A percentile compares a stretch with the other conserved stretches of the same genome.
phyloP scores from a whole-genome alignment of 768 basidiomycete genomes.

The Phanerochaete sordida region DNA sequence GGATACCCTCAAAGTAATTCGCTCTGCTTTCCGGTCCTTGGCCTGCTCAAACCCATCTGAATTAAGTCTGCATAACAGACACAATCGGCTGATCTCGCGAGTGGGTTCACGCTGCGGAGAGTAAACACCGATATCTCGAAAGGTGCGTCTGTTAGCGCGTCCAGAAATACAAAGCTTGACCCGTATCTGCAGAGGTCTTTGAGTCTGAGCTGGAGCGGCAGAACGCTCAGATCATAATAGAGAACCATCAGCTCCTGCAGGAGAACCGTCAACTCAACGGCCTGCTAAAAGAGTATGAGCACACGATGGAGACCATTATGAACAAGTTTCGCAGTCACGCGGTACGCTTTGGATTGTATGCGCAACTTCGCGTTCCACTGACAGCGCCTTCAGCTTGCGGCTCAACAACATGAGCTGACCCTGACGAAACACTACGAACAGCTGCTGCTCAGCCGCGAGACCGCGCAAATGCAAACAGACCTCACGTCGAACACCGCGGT shows the following conservation, averaged over 20 bases:
- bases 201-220: slow-evolving; percentile 88
- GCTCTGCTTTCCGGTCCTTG: slow-evolving; percentile 9
- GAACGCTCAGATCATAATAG: slow-evolving; percentile 87
- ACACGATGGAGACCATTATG: slow-evolving; percentile 95
- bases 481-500: slow-evolving; percentile 57
- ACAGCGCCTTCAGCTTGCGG: slow-evolving; percentile 58
- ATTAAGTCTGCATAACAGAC: slow-evolving; percentile 39
- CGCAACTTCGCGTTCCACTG: slow-evolving; percentile 7
- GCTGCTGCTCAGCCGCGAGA: slow-evolving; percentile 66
- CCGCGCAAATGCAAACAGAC: slow-evolving; percentile 50
- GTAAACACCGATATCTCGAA: slow-evolving; percentile 87
- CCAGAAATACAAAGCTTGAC: slow-evolving; percentile 18
- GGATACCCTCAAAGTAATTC: slow-evolving; percentile 65
- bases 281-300: slow-evolving; percentile 92
- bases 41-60: slow-evolving; percentile 11
- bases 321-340: slow-evolving; percentile 90
- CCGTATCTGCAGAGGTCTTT: slow-evolving; percentile 70
- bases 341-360: slow-evolving; percentile 43
- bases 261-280: slow-evolving; percentile 93
- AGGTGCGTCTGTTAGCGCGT: slow-evolving; percentile 41
- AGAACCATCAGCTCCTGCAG: slow-evolving; percentile 88
- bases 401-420: slow-evolving; percentile 85
- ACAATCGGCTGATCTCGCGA: slow-evolving; percentile 68
- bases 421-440: slow-evolving; percentile 88
- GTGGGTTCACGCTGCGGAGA: slow-evolving; percentile 76